Evolutionary conservation across 164 flowering plant genomes (phyloP), one percentile per base, ranked within the genome.

Genomic region (Dillenia suffruticosa): DNA sequence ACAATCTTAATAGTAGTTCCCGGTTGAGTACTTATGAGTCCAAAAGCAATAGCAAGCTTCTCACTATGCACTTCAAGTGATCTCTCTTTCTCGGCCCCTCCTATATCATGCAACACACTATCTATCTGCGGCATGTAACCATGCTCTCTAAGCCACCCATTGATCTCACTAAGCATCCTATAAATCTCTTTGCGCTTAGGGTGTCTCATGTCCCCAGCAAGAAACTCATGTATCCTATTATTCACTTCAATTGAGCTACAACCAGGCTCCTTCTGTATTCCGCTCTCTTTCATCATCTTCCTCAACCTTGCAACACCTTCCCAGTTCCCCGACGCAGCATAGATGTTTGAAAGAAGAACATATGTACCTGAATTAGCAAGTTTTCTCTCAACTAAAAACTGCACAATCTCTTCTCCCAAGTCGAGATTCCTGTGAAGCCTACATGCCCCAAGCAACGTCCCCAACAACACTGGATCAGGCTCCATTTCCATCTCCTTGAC

Each of bases 11-110:
- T 77, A 0, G 84, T 55, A 9, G 79, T 82, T 16, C 91, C 85
- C 19, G 88, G 78, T 49, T 75, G 14, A 12, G 89, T 88, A 63
- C 87, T 85, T 45, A 88, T 82, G 26, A 90, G 88, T 49, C 89
- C 97, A 53, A 74, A 88, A 7, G 93, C 88, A 60, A 88, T 72
- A 0, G 93, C 93, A 13, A 88, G 84, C 70, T 78, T 90, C 73
- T 86, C 91, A 44, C 97, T 86, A 24, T 91, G 97, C 60, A 86
- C 85, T 69, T 67, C 77, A 12, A 86, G 83, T 6, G 76, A 74
- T 47, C 70, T 71, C 78, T 72, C 84, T 54, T 85, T 87, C 46
- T 89, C 77, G 2, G 51, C 15, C 46, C 79, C 82, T 53, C 57
- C 86, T 10, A 85, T 56, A 54, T 89, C 86, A 63, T 80, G 92